phyloP scores from a whole-genome alignment of 2,329 filamentous ascomycete species.

The Cytospora mali region DNA sequence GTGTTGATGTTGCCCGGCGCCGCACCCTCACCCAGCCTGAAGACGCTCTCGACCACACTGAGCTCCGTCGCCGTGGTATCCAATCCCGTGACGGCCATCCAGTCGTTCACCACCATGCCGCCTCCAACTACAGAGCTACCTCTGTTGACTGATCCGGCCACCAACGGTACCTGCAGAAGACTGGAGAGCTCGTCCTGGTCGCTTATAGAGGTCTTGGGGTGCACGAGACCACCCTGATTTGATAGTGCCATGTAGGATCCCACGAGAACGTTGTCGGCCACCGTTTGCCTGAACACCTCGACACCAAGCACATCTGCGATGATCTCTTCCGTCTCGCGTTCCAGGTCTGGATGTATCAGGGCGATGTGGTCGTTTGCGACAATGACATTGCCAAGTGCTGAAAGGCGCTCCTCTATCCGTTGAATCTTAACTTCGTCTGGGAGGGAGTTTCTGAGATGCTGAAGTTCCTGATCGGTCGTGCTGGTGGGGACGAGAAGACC shows the following conservation, averaged over 20 bases:
- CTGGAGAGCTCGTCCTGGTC: conserved; percentile 97
- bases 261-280: conserved; percentile 95
- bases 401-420: conserved; percentile 95
- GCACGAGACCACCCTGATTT: conserved; percentile 95
- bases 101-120: conserved; percentile 96
- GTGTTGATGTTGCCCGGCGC: conserved; percentile 79
- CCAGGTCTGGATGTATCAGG: conserved; percentile 91
- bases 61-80: conserved; percentile 98
- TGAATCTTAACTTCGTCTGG: conserved; percentile 93
- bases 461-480: conserved; percentile 96
- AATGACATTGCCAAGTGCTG: conserved; percentile 95
- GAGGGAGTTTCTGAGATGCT: conserved; percentile 93
- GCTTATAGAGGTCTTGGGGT: conserved; percentile 95
- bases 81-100: conserved; percentile 90
- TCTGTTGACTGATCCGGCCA: conserved; percentile 91
- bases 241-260: conserved; percentile 95
- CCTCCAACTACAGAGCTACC: conserved; percentile 94
- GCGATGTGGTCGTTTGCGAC: conserved; percentile 96
- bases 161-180: conserved; percentile 91
- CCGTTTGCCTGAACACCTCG: conserved; percentile 90
- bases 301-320: conserved; percentile 92
- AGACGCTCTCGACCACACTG: conserved; percentile 94
- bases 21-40: conserved; percentile 86
- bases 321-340: conserved; percentile 98
- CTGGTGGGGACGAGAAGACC: conserved; percentile 94